Conservation (phyloP, 78 protist species). For the Ministeria vibrans region DNA sequence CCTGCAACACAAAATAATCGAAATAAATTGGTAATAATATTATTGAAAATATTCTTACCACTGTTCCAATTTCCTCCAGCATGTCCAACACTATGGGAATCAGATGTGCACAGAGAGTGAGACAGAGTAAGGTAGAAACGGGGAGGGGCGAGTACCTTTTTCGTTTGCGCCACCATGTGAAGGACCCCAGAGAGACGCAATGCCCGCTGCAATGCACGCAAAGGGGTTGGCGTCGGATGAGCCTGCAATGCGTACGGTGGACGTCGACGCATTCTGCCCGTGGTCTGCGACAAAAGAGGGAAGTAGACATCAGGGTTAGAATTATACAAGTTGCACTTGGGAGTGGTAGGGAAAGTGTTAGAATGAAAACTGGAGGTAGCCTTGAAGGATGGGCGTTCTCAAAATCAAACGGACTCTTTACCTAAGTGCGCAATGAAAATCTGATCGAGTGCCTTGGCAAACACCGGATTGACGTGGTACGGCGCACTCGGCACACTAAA, state of each 20-base stretch:
- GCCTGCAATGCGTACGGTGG: constrained; percentile 58
- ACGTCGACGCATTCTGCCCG: constrained; percentile 75
- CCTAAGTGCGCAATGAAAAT: constrained; percentile 74
- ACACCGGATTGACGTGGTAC: constrained; percentile 21
- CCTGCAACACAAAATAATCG: too few relatives aligned
- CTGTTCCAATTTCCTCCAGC: constrained; percentile 64
- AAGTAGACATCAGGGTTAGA: too few relatives aligned
- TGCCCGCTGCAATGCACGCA: constrained; percentile 47
- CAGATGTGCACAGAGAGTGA: too few relatives aligned
- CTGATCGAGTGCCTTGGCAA: constrained; percentile 54
- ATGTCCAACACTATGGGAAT: constrained; percentile 58
- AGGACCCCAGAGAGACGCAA: constrained; percentile 76
- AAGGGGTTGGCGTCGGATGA: constrained; percentile 53
- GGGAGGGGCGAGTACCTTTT: too few relatives aligned
- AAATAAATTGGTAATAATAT: too few relatives aligned
- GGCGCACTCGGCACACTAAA: constrained; percentile 23
- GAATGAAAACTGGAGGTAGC: too few relatives aligned
- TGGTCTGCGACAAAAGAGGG: too few relatives aligned
- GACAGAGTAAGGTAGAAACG: too few relatives aligned
- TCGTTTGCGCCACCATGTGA: constrained; percentile 79
- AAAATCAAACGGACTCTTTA: too few relatives aligned
- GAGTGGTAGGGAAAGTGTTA: too few relatives aligned
- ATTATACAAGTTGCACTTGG: too few relatives aligned
- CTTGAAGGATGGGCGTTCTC: too few relatives aligned
- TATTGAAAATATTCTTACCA: constrained; percentile 47